These are phyloP conservation scores for Barnettozyma wickerhamii DNA, from an alignment of 805 yeast species.

Conservation along the genomic window DNA sequence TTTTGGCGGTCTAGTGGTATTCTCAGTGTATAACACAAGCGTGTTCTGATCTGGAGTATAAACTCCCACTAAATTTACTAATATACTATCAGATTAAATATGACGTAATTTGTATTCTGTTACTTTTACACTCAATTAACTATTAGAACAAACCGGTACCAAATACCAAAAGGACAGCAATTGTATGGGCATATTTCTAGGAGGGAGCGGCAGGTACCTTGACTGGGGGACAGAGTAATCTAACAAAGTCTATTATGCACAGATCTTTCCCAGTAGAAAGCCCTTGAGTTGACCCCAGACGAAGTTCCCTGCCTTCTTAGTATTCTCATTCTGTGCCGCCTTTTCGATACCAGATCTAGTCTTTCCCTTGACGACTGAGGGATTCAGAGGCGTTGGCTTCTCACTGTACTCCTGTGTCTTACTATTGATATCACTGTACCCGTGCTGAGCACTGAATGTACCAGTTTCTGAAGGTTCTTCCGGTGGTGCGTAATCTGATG, in stretches of 20 bases:
- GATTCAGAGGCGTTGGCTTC: conserved; percentile 17
- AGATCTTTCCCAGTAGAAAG: conserved; percentile 1
- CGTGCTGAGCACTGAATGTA: conserved; percentile 21
- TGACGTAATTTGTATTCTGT: too few relatives aligned
- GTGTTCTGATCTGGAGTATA: too few relatives aligned
- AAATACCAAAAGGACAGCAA: too few relatives aligned
- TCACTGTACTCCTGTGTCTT: conserved; percentile 15
- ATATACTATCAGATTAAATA: too few relatives aligned
- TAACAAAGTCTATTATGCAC: neutral
- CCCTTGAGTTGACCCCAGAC: conserved; percentile 13
- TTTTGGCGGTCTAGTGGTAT: neutral
- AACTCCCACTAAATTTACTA: too few relatives aligned
- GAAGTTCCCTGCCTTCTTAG: conserved; percentile 24
- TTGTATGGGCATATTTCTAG: too few relatives aligned
- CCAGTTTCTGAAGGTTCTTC: conserved; percentile 20
- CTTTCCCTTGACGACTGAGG: conserved; percentile 15
- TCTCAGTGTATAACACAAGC: too few relatives aligned
- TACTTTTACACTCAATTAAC: too few relatives aligned
- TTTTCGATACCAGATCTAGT: conserved; percentile 12
- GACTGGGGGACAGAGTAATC: too few relatives aligned
- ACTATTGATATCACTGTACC: conserved; percentile 15
- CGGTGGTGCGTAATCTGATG: conserved; percentile 19
- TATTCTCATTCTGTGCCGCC: conserved; percentile 20
- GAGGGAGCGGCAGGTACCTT: too few relatives aligned
- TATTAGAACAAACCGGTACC: too few relatives aligned